Conservation (phyloP, 2,329 filamentous ascomycete genomes). For the Calonectria pteridis region DNA sequence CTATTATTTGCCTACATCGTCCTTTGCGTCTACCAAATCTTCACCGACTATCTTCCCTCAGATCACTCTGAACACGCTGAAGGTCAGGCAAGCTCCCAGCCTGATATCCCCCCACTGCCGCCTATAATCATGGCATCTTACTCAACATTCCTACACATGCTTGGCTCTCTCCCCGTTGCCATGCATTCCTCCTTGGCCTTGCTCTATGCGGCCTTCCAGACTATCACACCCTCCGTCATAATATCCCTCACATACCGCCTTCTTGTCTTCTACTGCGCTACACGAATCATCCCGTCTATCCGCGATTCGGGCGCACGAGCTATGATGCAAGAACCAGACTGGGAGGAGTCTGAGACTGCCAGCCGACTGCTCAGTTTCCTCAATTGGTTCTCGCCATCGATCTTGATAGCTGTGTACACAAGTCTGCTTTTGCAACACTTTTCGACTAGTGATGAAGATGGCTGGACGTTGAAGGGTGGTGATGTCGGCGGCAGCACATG, state of each 20-base stretch:
- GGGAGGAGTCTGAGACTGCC: constrained; percentile 88
- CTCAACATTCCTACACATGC: constrained; percentile 86
- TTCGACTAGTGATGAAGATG: constrained; percentile 77
- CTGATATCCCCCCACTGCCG: constrained; percentile 95
- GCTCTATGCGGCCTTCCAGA: constrained; percentile 91
- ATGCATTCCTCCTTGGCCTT: constrained; percentile 88
- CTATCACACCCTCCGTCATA: constrained; percentile 94
- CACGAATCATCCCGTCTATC: constrained; percentile 94
- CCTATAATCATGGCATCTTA: constrained; percentile 99
- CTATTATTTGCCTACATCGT: constrained; percentile 96
- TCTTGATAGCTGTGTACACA: constrained; percentile 96
- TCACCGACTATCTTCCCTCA: constrained; percentile 95
- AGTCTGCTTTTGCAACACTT: constrained; percentile 97
- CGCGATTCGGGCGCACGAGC: constrained; percentile 87
- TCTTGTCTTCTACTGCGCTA: constrained; percentile 95
- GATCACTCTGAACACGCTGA: constrained; percentile 69
- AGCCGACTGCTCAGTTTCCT: constrained; percentile 84
- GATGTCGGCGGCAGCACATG: constrained; percentile 86
- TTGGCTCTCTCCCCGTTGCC: constrained; percentile 85
- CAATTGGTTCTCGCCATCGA: constrained; percentile 94
- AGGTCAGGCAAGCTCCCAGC: constrained; percentile 67
- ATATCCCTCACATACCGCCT: constrained; percentile 95
- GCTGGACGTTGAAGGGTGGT: constrained; percentile 89
- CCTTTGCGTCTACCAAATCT: constrained; percentile 99
- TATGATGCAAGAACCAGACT: constrained; percentile 84